These are phyloP conservation scores for Sarocladium brachiariae DNA, from an alignment of 2,329 filamentous ascomycete species.

Conservation along the genomic window DNA sequence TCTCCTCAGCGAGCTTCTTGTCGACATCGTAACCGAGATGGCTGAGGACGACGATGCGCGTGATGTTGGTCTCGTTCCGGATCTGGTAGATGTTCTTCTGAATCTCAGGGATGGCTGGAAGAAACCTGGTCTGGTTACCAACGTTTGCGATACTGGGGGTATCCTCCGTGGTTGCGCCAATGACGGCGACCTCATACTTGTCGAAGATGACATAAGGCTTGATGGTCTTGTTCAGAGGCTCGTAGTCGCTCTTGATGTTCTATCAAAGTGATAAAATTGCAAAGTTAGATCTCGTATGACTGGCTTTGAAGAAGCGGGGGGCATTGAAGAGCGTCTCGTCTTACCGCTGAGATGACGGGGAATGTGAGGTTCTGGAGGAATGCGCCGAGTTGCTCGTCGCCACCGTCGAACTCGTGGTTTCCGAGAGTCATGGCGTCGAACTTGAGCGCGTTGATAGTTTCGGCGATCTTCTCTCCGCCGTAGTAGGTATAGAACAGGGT, in stretches of 20 bases:
- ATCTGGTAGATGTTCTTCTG: constrained; percentile 58
- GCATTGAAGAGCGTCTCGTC: neutral
- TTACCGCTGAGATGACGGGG: constrained; percentile 46
- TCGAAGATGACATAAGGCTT: constrained; percentile 60
- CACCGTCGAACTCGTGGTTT: constrained; percentile 61
- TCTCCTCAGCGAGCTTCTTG: constrained; percentile 51
- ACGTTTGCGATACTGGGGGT: constrained; percentile 53
- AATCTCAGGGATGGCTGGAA: constrained; percentile 49
- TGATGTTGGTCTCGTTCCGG: constrained; percentile 50
- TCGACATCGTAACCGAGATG: constrained; percentile 62
- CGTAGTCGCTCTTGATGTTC: constrained; percentile 57
- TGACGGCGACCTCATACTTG: constrained; percentile 53
- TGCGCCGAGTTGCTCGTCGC: constrained; percentile 54
- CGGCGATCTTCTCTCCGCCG: constrained; percentile 60
- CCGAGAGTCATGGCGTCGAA: constrained; percentile 63
- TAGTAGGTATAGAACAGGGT: constrained; percentile 63
- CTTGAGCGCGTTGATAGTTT: constrained; percentile 57
- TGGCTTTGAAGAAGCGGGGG: too few species aligned
- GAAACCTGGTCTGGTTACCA: constrained; percentile 50
- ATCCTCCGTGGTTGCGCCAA: constrained; percentile 56
- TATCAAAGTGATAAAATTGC: too few species aligned
- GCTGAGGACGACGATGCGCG: constrained; percentile 57
- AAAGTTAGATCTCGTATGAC: too few species aligned
- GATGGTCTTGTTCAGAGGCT: constrained; percentile 53
- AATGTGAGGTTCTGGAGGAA: constrained; percentile 60